A percentile compares a stretch with the other conserved stretches of the same genome.
phyloP scores from a whole-genome alignment of 768 basidiomycete genomes.

The Boletellus ananiceps region DNA sequence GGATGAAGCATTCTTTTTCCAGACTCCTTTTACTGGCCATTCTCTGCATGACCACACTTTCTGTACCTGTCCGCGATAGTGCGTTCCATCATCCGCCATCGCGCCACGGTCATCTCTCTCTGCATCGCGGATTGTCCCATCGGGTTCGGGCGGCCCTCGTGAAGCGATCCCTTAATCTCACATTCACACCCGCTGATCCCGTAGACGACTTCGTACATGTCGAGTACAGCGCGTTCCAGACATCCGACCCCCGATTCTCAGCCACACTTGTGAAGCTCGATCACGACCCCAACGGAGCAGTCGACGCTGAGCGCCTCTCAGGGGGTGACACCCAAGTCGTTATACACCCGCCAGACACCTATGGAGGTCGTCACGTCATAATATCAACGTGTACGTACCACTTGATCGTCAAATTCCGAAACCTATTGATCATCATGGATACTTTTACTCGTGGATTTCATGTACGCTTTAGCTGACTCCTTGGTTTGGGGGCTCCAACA shows the following conservation, averaged over 20 bases:
- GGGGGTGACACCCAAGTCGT: neutral
- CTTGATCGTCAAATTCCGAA: neutral
- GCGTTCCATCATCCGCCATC: neutral
- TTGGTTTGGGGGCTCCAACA: neutral
- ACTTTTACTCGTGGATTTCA: neutral
- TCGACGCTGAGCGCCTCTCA: neutral
- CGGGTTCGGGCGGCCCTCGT: neutral
- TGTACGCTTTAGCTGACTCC: neutral
- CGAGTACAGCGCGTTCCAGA: neutral
- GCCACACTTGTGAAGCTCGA: neutral
- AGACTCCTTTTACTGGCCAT: neutral
- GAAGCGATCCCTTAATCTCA: slow-evolving; percentile 3
- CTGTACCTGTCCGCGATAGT: slow-evolving; percentile 1
- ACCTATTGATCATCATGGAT: neutral
- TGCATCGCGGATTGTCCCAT: slow-evolving; percentile 2
- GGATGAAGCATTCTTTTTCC: neutral
- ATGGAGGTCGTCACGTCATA: neutral
- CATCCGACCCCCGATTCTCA: neutral
- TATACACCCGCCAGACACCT: neutral
- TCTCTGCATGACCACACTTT: neutral
- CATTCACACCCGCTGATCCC: neutral
- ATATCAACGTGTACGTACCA: slow-evolving; percentile 1
- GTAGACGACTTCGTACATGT: neutral
- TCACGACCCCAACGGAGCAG: neutral
- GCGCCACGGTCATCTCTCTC: neutral